Evolutionary conservation across 805 yeast species (phyloP).

Genomic region (Kazachstania kunashirensis): DNA sequence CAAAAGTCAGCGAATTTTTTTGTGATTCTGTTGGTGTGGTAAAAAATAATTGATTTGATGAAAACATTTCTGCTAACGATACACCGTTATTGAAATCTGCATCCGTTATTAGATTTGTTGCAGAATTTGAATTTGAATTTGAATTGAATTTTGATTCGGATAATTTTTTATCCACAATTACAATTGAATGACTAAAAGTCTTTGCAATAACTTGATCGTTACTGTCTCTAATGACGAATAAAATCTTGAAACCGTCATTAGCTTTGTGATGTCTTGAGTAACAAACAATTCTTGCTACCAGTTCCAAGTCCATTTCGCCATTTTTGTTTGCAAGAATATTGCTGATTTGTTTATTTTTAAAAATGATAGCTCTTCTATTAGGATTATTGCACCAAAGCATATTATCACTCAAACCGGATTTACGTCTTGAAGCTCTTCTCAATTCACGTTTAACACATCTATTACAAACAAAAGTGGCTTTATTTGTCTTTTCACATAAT

Average conservation of each 20-base stretch:
- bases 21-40: neutral
- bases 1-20: too few relatives aligned
- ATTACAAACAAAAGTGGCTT: constrained; percentile 64
- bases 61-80: constrained; percentile 3
- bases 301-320: constrained; percentile 26
- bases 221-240: constrained; percentile 56
- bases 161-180: constrained; percentile 92
- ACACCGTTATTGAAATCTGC: neutral
- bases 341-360: constrained; percentile 81
- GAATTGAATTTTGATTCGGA: constrained; percentile 7
- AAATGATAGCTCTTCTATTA: constrained; percentile 73
- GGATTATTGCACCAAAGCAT: constrained; percentile 66
- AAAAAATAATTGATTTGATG: constrained; percentile 3
- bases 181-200: constrained; percentile 59
- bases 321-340: constrained; percentile 28
- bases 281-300: constrained; percentile 73
- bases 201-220: constrained; percentile 52
- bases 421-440: constrained; percentile 85
- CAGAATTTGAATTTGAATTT: neutral
- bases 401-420: constrained; percentile 61
- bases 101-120: neutral
- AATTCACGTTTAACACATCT: constrained; percentile 87
- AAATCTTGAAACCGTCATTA: constrained; percentile 66
- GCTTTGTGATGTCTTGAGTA: constrained; percentile 93
- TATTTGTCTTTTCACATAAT: constrained; percentile 34